phyloP scores from a whole-genome alignment of 768 basidiomycete species.

The Naganishia vaughanmartiniae region DNA sequence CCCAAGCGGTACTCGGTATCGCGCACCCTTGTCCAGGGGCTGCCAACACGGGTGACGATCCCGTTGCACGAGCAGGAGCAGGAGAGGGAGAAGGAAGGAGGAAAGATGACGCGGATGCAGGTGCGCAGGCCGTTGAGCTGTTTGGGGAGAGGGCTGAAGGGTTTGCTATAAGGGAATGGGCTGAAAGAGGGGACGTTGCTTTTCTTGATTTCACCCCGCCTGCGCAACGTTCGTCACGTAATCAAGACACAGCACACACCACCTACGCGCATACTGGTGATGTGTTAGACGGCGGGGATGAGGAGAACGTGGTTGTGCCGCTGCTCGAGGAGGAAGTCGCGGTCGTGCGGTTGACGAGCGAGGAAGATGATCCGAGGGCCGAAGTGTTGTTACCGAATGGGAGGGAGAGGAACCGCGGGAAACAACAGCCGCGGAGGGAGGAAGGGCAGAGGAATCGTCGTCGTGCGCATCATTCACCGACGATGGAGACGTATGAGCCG shows the following conservation, averaged over 20 bases:
- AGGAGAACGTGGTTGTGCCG: neutral
- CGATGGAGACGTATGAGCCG: neutral
- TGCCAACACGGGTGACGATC: too few relatives aligned
- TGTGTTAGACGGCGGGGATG: too few relatives aligned
- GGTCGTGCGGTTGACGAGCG: neutral
- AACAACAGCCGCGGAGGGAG: neutral
- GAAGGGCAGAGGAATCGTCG: neutral
- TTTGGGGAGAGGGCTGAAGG: slow-evolving; percentile 6
- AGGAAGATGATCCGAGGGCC: neutral
- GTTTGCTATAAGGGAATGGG: slow-evolving; percentile 11
- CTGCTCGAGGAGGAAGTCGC: neutral
- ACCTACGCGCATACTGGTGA: too few relatives aligned
- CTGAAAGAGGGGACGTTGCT: slow-evolving; percentile 8
- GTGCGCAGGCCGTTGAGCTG: neutral
- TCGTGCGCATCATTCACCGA: neutral
- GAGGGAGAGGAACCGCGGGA: neutral
- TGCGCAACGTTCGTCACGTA: neutral
- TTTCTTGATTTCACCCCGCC: neutral
- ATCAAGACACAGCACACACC: too few relatives aligned
- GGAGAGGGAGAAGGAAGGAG: neutral
- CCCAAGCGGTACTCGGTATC: neutral
- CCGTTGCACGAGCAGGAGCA: neutral
- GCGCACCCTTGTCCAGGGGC: neutral
- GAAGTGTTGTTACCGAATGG: neutral
- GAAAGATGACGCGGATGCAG: too few relatives aligned